These are phyloP conservation scores for Olyra latifolia DNA, from an alignment of 176 grass and related monocot genomes.

Conservation along the genomic window DNA sequence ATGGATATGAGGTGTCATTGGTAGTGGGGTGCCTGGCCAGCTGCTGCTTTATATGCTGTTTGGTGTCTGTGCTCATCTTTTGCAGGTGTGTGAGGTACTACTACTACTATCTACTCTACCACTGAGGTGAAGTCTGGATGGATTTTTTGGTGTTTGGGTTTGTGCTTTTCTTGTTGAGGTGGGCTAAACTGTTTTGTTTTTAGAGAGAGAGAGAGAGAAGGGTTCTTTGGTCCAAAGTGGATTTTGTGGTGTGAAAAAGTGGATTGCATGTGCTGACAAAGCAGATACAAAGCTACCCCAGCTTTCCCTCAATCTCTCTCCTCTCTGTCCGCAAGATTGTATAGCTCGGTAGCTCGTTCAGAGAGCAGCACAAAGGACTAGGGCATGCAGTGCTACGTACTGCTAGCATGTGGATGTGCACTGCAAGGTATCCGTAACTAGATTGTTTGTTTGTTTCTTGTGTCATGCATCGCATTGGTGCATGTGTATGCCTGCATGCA, in stretches of 20 bases:
- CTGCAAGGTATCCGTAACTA: slow-evolving; percentile 42
- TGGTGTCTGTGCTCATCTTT: slow-evolving; percentile 34
- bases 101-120: background rate
- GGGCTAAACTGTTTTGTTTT: slow-evolving; percentile 36
- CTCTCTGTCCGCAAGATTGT: slow-evolving; percentile 6
- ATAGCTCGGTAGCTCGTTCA: slow-evolving; percentile 12
- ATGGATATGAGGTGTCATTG: slow-evolving; percentile 17
- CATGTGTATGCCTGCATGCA: background rate
- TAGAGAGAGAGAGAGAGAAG: background rate
- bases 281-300: slow-evolving; percentile 46
- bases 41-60: slow-evolving; percentile 41
- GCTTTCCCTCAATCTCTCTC: slow-evolving; percentile 36
- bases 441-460: slow-evolving; percentile 48
- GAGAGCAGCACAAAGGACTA: slow-evolving; percentile 3
- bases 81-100: slow-evolving; percentile 8
- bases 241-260: slow-evolving; percentile 64
- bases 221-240: slow-evolving; percentile 51
- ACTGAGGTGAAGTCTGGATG: background rate
- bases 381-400: background rate
- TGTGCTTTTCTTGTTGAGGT: slow-evolving; percentile 85
- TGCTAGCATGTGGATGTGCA: background rate
- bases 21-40: background rate
- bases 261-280: slow-evolving; percentile 68
- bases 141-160: slow-evolving; percentile 28
- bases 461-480: background rate